Percentiles rank a stretch among this genome's conserved stretches.
These are phyloP conservation scores for Cyclotella baltica DNA, from an alignment of 108 stramenopile species.

Conservation along the genomic window DNA sequence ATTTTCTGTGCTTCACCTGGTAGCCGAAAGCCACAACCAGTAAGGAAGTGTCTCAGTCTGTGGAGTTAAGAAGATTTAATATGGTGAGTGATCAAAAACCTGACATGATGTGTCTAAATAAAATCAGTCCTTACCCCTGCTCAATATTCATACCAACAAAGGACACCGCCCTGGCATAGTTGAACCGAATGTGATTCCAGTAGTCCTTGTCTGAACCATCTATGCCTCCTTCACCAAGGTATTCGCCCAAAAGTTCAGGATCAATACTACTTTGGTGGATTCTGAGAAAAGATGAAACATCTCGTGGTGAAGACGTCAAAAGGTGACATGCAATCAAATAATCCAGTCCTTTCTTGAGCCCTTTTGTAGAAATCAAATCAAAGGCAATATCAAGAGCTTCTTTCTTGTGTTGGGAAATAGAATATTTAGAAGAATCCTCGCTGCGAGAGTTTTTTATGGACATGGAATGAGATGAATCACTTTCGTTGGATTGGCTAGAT, in stretches of 20 bases:
- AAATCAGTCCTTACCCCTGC: constrained; percentile 67
- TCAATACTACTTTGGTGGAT: constrained; percentile 85
- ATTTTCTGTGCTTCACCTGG: constrained; percentile 98
- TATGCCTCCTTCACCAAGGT: constrained; percentile 86
- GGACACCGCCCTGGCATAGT: constrained; percentile 86
- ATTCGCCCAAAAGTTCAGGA: constrained; percentile 87
- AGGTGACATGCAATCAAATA: constrained; percentile 92
- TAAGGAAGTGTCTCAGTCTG: constrained; percentile 88
- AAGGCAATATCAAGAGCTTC: constrained; percentile 73
- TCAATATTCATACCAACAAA: constrained; percentile 96
- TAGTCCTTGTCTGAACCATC: constrained; percentile 82
- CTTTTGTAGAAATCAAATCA: constrained; percentile 80
- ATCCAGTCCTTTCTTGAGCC: constrained; percentile 92
- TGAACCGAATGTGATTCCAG: constrained; percentile 90
- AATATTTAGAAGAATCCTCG: constrained; percentile 40
- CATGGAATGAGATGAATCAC: constrained; percentile 20
- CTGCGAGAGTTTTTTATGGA: constrained; percentile 37
- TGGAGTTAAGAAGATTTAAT: neutral
- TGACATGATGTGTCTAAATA: neutral
- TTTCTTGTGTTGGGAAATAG: constrained; percentile 33
- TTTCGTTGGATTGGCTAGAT: neutral
- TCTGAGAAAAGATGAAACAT: constrained; percentile 88
- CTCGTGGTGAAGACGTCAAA: constrained; percentile 90
- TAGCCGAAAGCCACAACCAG: constrained; percentile 91
- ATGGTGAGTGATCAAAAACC: neutral